These are phyloP conservation scores for Apiospora aurea DNA, from an alignment of 2,329 filamentous ascomycete species.

Conservation along the genomic window DNA sequence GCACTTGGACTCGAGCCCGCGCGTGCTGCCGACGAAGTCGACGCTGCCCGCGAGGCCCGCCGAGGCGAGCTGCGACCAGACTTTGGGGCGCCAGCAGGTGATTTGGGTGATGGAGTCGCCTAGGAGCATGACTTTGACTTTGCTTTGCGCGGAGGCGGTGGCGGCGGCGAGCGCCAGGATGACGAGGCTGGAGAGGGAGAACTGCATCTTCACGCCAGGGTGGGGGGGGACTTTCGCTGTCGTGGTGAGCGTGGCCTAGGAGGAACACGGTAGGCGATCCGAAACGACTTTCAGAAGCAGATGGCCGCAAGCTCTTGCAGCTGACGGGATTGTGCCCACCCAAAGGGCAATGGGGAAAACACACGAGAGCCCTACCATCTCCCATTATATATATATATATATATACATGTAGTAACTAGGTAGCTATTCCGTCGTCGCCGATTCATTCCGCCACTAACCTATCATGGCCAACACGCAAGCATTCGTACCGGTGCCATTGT, in stretches of 20 bases:
- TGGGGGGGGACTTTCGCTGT: too few relatives aligned
- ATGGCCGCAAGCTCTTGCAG: neutral
- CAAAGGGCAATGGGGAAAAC: neutral
- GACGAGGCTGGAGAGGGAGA: neutral
- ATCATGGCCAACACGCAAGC: neutral
- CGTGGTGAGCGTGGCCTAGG: neutral
- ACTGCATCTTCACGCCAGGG: neutral
- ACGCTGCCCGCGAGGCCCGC: conserved; percentile 45
- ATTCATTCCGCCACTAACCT: neutral
- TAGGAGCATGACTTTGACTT: conserved; percentile 45
- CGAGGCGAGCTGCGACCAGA: conserved; percentile 49
- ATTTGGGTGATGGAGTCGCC: conserved; percentile 55
- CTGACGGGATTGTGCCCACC: neutral
- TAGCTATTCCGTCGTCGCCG: neutral
- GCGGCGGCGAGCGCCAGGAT: neutral
- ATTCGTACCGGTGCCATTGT: neutral
- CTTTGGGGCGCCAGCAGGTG: conserved; percentile 51
- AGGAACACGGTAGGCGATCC: too few relatives aligned
- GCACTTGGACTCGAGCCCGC: conserved; percentile 47
- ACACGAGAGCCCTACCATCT: neutral
- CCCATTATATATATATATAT: neutral
- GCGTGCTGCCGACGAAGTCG: conserved; percentile 51
- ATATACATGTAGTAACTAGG: too few relatives aligned
- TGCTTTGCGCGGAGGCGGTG: conserved; percentile 18
- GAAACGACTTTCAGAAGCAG: too few relatives aligned